Conservation (phyloP, 352 stramenopile genomes). For the Globisporangium carolinianum region DNA sequence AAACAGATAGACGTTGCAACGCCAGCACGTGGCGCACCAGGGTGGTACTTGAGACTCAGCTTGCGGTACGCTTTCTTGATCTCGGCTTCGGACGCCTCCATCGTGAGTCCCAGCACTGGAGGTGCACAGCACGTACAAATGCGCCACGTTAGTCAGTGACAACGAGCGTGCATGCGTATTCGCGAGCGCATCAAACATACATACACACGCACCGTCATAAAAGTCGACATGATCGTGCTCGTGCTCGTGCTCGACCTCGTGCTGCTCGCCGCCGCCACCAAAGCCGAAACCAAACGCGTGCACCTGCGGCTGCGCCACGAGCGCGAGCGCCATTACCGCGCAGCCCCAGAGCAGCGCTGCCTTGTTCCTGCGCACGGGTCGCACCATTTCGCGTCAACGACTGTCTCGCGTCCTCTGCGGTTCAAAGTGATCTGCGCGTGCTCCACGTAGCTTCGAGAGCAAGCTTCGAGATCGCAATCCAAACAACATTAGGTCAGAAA, state of each 20-base stretch:
- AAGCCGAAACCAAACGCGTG: slow-evolving; percentile 48
- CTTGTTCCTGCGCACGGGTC: slow-evolving; percentile 9
- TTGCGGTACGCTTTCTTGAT: slow-evolving; percentile 96
- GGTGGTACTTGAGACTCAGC: slow-evolving; percentile 94
- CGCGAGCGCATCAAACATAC: not conserved
- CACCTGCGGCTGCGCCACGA: slow-evolving; percentile 27
- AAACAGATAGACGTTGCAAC: not conserved
- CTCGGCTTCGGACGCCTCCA: slow-evolving; percentile 81
- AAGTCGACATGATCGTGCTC: slow-evolving; percentile 66
- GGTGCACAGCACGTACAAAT: slow-evolving; percentile 4
- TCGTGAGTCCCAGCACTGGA: slow-evolving; percentile 61
- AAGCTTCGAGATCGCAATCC: too few relatives aligned
- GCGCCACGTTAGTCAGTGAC: not conserved
- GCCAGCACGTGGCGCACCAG: slow-evolving; percentile 27
- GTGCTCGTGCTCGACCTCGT: slow-evolving; percentile 32
- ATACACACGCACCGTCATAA: slow-evolving; percentile 45
- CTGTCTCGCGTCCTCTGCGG: too few relatives aligned
- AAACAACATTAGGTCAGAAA: too few relatives aligned
- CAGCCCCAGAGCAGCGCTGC: slow-evolving; percentile 19
- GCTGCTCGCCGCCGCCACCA: slow-evolving; percentile 24
- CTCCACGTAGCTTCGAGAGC: too few relatives aligned
- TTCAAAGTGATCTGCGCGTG: too few relatives aligned
- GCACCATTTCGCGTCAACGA: not conserved
- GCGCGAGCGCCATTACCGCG: slow-evolving; percentile 19
- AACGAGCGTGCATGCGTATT: not conserved